phyloP scores from a whole-genome alignment of 1,284 basidiomycete species.

The Ustilago bromivora region DNA sequence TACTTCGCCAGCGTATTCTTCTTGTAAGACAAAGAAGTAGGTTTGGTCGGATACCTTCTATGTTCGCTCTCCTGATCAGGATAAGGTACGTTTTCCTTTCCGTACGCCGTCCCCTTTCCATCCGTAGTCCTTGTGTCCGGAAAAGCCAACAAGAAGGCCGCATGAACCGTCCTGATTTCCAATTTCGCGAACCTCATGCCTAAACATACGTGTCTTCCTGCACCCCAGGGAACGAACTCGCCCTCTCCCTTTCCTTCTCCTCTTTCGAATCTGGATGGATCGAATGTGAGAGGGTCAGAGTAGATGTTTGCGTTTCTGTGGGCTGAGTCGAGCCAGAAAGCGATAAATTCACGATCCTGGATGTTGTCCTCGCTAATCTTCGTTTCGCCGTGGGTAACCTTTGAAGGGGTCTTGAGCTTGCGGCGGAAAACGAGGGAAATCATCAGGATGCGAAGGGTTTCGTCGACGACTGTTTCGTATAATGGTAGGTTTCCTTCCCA shows the following conservation, averaged over 20 bases:
- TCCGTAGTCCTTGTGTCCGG: conserved; percentile 23
- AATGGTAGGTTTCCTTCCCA: conserved; percentile 44
- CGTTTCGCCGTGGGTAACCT: conserved; percentile 25
- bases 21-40: conserved; percentile 29
- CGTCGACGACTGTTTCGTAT: conserved; percentile 39
- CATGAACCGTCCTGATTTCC: conserved; percentile 41
- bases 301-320: conserved; percentile 50
- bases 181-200: conserved; percentile 56
- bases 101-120: conserved; percentile 13
- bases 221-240: conserved; percentile 56
- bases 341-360: conserved; percentile 35
- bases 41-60: conserved; percentile 39
- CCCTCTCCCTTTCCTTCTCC: conserved; percentile 45
- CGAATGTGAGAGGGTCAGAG: conserved; percentile 39
- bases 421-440: conserved; percentile 49
- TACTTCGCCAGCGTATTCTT: conserved; percentile 19
- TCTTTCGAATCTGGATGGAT: conserved; percentile 43
- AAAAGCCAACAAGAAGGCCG: conserved; percentile 43
- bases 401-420: conserved; percentile 25
- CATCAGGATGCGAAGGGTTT: conserved; percentile 50
- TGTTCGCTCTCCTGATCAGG: conserved; percentile 52
- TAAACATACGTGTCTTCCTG: conserved; percentile 48
- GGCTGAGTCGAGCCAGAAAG: conserved; percentile 45
- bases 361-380: conserved; percentile 32
- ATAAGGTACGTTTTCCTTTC: conserved; percentile 15